phyloP scores from a whole-genome alignment of 1,284 basidiomycete genomes.

The Sanguinoderma infundibulare region DNA sequence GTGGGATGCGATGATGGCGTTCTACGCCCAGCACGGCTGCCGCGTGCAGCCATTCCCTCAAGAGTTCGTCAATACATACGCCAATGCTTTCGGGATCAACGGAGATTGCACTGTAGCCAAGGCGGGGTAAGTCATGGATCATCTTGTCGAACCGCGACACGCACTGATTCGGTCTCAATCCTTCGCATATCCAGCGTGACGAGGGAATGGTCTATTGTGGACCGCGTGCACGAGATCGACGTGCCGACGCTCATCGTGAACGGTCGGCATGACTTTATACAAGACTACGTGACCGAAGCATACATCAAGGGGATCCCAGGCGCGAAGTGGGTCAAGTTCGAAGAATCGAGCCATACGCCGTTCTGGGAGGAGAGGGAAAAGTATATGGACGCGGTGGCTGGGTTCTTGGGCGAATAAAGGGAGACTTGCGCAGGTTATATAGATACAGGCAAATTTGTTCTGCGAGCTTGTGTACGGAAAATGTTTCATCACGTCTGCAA shows the following conservation, averaged over 20 bases:
- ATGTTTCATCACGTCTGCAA: background rate
- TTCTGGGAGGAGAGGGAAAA: slow-evolving; percentile 2
- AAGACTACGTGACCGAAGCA: slow-evolving; percentile 29
- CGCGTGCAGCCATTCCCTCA: slow-evolving; percentile 27
- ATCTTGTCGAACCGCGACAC: background rate
- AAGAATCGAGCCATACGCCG: slow-evolving; percentile 17
- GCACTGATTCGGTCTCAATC: background rate
- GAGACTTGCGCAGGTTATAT: background rate
- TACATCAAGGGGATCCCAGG: slow-evolving; percentile 29
- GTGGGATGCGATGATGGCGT: slow-evolving; percentile 24
- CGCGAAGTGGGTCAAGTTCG: slow-evolving; percentile 33
- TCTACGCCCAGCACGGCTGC: slow-evolving; percentile 29
- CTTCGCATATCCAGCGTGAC: slow-evolving; percentile 38
- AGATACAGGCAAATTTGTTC: background rate
- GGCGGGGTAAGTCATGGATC: slow-evolving; percentile 15
- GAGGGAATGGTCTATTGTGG: slow-evolving; percentile 38
- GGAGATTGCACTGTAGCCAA: slow-evolving; percentile 27
- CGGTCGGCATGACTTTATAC: slow-evolving; percentile 29
- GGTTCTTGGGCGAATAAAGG: background rate
- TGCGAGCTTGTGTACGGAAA: background rate
- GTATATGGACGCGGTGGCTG: background rate
- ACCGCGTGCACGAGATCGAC: slow-evolving; percentile 28
- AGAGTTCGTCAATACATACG: slow-evolving; percentile 25
- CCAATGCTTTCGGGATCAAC: slow-evolving; percentile 13
- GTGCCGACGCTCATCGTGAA: slow-evolving; percentile 36